Percentiles rank a stretch among this genome's conserved stretches.
phyloP scores from a whole-genome alignment of 805 yeast genomes.

The Cyberlindnera samutprakarnensis region DNA sequence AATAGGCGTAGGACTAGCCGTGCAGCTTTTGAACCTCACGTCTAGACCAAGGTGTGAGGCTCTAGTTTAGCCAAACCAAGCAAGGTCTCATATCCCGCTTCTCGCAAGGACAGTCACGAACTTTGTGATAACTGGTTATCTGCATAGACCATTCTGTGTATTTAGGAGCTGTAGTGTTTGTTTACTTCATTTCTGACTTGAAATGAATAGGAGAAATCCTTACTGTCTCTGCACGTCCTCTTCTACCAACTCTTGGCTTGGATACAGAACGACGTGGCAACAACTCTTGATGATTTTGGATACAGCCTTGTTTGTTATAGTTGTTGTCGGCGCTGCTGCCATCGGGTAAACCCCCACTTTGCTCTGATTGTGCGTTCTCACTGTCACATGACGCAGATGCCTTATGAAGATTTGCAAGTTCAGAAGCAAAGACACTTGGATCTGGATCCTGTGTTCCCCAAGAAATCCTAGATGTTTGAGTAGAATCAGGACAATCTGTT shows the following conservation, averaged over 20 bases:
- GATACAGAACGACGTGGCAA: not conserved
- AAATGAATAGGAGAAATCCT: too few relatives aligned
- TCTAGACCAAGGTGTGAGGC: too few relatives aligned
- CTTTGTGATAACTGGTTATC: too few relatives aligned
- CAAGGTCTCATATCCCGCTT: too few relatives aligned
- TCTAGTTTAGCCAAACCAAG: too few relatives aligned
- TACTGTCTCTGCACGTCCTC: not conserved
- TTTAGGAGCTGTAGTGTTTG: too few relatives aligned
- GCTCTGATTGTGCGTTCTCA: not conserved
- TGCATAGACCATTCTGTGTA: too few relatives aligned
- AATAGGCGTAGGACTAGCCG: too few relatives aligned
- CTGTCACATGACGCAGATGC: too few relatives aligned
- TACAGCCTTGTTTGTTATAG: not conserved
- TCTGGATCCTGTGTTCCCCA: conserved; percentile 1
- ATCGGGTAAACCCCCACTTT: not conserved
- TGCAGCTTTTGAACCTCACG: too few relatives aligned
- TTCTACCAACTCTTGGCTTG: not conserved
- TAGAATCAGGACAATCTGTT: not conserved
- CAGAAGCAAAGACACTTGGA: not conserved
- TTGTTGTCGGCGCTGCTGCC: not conserved
- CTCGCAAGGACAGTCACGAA: too few relatives aligned
- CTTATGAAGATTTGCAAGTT: not conserved
- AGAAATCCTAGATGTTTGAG: not conserved
- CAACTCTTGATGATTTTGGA: not conserved
- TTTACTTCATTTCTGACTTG: too few relatives aligned